These are phyloP conservation scores for Debaryomyces udenii DNA, from an alignment of 1,139 yeast species.

Conservation along the genomic window DNA sequence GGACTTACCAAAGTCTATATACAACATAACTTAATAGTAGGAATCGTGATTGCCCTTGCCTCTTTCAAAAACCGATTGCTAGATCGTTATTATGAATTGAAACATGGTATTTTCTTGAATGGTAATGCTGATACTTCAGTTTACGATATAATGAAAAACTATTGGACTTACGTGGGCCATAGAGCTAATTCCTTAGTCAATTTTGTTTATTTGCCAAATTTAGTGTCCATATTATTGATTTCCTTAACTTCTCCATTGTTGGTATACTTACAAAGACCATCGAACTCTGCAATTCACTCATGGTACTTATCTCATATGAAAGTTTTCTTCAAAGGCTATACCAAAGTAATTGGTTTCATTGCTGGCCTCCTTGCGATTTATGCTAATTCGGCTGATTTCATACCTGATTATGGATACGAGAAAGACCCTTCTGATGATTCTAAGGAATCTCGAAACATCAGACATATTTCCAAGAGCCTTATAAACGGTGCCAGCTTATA, in stretches of 20 bases:
- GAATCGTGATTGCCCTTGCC: slow-evolving; percentile 23
- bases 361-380: slow-evolving; percentile 37
- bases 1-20: slow-evolving; percentile 32
- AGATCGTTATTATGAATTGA: slow-evolving; percentile 33
- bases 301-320: slow-evolving; percentile 26
- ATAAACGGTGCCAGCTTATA: slow-evolving; percentile 37
- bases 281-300: slow-evolving; percentile 11
- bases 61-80: slow-evolving; percentile 29
- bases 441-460: slow-evolving; percentile 22
- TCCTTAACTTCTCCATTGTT: slow-evolving; percentile 40
- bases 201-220: slow-evolving; percentile 41
- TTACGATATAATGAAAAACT: slow-evolving; percentile 19
- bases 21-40: slow-evolving; percentile 29
- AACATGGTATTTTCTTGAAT: slow-evolving; percentile 20
- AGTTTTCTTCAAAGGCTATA: slow-evolving; percentile 36
- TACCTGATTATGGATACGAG: slow-evolving; percentile 30
- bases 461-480: slow-evolving; percentile 31
- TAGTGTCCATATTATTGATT: slow-evolving; percentile 39
- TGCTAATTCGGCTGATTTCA: slow-evolving; percentile 27
- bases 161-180: slow-evolving; percentile 25
- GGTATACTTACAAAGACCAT: slow-evolving; percentile 20
- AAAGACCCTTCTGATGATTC: slow-evolving; percentile 17
- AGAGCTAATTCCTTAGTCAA: slow-evolving; percentile 38
- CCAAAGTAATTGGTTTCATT: slow-evolving; percentile 38
- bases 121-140: slow-evolving; percentile 2